A percentile compares a stretch with the other conserved stretches of the same genome.
Conservation (phyloP, 257 asterid genomes). For the Osmanthus fragrans region DNA sequence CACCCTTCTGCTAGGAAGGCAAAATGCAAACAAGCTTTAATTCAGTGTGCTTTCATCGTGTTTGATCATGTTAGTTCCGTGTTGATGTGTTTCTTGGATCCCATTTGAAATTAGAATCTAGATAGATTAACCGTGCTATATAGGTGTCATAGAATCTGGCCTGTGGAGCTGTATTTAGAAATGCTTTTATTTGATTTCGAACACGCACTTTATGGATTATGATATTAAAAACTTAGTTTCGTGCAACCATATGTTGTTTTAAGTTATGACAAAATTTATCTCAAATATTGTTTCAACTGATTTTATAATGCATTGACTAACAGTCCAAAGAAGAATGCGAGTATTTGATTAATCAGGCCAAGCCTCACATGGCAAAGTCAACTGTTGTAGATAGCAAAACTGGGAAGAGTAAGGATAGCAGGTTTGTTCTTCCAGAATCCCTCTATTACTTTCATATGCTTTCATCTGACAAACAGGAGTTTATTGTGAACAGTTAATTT, state of each 20-base stretch:
- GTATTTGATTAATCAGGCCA: constrained; percentile 65
- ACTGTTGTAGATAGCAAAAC: constrained; percentile 73
- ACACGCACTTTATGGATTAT: background rate
- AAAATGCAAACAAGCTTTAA: constrained; percentile 17
- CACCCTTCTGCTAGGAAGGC: background rate
- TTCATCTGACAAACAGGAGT: background rate
- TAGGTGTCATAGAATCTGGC: background rate
- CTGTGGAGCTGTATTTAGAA: constrained; percentile 10
- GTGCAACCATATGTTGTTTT: background rate
- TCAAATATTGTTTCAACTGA: background rate
- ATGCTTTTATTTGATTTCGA: background rate
- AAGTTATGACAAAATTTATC: background rate
- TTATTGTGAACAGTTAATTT: constrained; percentile 1
- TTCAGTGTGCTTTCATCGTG: background rate
- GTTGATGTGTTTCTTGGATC: background rate
- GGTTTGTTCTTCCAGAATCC: constrained; percentile 42
- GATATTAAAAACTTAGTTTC: background rate
- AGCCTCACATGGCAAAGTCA: constrained; percentile 70
- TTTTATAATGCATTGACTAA: constrained; percentile 16
- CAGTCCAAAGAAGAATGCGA: constrained; percentile 91
- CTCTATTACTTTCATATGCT: background rate
- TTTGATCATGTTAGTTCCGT: background rate
- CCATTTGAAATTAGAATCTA: background rate
- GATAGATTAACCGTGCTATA: background rate
- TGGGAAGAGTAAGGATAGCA: constrained; percentile 75